Evolutionary conservation across 2,329 filamentous ascomycete genomes (phyloP).

Genomic region (Dothiorella sarmentorum): DNA sequence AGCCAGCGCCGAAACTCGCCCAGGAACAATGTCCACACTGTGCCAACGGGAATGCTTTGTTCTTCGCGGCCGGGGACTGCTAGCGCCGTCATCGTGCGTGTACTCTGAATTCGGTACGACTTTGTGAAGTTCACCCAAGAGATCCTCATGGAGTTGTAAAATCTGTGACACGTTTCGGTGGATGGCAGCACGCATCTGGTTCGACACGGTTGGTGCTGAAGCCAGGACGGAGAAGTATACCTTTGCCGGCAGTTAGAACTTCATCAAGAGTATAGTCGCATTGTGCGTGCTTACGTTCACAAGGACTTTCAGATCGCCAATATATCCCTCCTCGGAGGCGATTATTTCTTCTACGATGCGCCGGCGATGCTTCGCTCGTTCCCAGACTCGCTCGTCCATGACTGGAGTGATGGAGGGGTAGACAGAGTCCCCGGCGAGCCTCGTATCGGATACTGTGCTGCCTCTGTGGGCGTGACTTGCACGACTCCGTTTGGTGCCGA

Average conservation of each 20-base stretch:
- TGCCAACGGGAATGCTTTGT: conserved; percentile 47
- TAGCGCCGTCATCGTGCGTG: conserved; percentile 30
- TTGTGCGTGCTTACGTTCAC: conserved; percentile 63
- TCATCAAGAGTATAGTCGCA: too few relatives aligned
- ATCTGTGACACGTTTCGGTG: conserved; percentile 77
- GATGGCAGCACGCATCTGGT: conserved; percentile 66
- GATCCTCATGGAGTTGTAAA: conserved; percentile 75
- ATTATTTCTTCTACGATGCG: conserved; percentile 83
- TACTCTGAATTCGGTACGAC: conserved; percentile 63
- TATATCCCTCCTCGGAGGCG: conserved; percentile 81
- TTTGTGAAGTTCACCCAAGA: conserved; percentile 70
- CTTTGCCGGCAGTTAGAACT: conserved; percentile 20
- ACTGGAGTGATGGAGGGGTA: conserved; percentile 30
- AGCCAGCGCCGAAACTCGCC: conserved; percentile 34
- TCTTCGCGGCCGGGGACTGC: conserved; percentile 23
- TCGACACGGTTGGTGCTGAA: conserved; percentile 64
- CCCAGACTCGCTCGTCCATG: conserved; percentile 66
- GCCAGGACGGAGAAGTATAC: conserved; percentile 59
- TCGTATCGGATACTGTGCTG: conserved; percentile 57
- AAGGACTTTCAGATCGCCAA: conserved; percentile 80
- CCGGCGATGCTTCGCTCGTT: conserved; percentile 70
- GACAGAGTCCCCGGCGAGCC: conserved; percentile 58
- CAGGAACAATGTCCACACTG: conserved; percentile 45
- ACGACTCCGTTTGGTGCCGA: conserved; percentile 40
- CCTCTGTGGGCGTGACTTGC: conserved; percentile 57